Evolutionary conservation across 495 filamentous ascomycete species (phyloP), one percentile per base, ranked within the genome.

Genomic region (Neurospora hispaniola): DNA sequence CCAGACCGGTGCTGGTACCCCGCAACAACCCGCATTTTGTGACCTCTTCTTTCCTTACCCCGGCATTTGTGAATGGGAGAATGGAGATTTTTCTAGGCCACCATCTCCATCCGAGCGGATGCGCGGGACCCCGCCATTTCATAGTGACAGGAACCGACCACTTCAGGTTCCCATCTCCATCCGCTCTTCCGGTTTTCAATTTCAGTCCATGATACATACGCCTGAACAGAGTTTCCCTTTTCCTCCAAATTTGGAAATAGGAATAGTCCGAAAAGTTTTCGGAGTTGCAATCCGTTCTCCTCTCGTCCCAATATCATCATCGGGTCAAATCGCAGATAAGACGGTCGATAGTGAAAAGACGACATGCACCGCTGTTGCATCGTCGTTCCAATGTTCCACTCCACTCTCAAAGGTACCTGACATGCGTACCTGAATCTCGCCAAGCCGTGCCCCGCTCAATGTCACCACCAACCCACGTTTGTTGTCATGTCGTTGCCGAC

Each of bases 401-500:
- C 42, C 42, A 44, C 42, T 18, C 42, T 44, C 14, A 59, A 38
- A 20, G n/a, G 70, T 71, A 70, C 40, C 40, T 9, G 40, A 41
- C 27, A 43, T 42, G 69, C 35, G 69, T 39, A 70, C 69, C 40
- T 39, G 69, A 70, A 70, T 39, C 4, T 44, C 39, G 46, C 41
- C 46, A 46, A 70, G 72, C 72, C 27, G 35, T 46, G 42, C 27
- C 31, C 48, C 59, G 73, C 73, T 27, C 35, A 62, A 71, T 74
- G 69, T 74, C 73, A 74, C 43, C 54, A 27, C 54, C 54, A 62
- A 23, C 54, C 54, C 54, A 62, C 54, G 31, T 62, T 35, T 16
- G 23, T 35, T 35, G 40, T 41, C 54, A 31, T 43, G 72, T 71
- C 42, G 71, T 75, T 77, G 72, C 76, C 74, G 75, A 74, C 40